Base-by-base conservation (phyloP, 805 yeast genomes). In the Yamadazyma kitorensis region DNA sequence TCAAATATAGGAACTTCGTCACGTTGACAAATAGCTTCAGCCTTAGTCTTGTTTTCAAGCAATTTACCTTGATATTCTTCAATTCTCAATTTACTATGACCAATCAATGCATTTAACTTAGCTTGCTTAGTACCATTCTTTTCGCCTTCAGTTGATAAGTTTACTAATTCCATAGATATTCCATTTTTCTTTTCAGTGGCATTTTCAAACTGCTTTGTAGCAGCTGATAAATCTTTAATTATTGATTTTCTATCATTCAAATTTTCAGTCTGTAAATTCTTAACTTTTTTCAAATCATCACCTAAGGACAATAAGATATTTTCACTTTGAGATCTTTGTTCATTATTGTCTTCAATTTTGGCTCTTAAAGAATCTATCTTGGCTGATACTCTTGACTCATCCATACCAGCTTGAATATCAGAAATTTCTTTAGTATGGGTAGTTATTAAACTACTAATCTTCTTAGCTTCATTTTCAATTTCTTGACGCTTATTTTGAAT, bases 311-410 rank as follows among this genome's bases (percentile, higher is more conserved):
- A 32, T 2, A 54, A 50, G 33, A 66, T 53, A 1, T 59, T 59
- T 24, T 54, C 48, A 17, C 51, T 41, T 8, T 54, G 45, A 15
- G 40, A 31, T 31, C 61, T 51, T 40, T 58, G 64, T 12, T 50
- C 47, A 25, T 53, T 50, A 39, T 48, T 42, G 6, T 44, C 61
- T 13, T 51, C 57, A 19, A 53, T 56, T 36, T 67, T 64, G 9
- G 55, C 57, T 15, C 56, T 46, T 14, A 66, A 54, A 59, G 48
- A 44, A 12, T 62, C 70, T 14, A 71, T 54, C 30, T 52, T 65
- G 5, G 72, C 70, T 13, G 66, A 61, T 34, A 68, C 71, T 6
- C 66, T 69, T 33, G 68, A 60, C 14, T 74, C 79, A 13, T 56
- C 61, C 12, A 77, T 46, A 33, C 65, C 64, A 23, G 58, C 52